Percentiles rank a stretch among this genome's conserved stretches.
phyloP scores from a whole-genome alignment of 2,329 filamentous ascomycete genomes.

The Pseudogymnoascus sp. region DNA sequence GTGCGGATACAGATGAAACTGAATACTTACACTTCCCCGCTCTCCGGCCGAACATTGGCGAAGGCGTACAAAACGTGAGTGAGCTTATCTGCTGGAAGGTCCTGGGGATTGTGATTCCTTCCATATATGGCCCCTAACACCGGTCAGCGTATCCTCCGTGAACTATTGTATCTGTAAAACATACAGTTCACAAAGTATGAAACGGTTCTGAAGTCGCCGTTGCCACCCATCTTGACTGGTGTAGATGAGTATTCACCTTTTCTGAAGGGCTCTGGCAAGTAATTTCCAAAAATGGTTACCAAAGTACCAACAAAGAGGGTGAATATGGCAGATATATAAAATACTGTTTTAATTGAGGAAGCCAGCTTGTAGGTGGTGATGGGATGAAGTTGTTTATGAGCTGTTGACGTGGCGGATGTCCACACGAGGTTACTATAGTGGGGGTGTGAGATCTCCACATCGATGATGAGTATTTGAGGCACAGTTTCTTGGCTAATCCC shows the following conservation, averaged over 20 bases:
- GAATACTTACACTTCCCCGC: conserved; percentile 61
- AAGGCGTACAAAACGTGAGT: conserved; percentile 90
- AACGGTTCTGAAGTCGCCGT: conserved; percentile 53
- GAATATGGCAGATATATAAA: conserved; percentile 18
- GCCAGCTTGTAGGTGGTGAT: conserved; percentile 20
- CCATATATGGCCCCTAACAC: conserved; percentile 67
- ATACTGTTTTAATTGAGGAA: conserved; percentile 13
- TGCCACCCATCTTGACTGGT: conserved; percentile 23
- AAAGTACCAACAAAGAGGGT: conserved; percentile 17
- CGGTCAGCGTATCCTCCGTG: conserved; percentile 14
- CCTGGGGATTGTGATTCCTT: conserved; percentile 75
- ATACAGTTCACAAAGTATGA: conserved; percentile 69
- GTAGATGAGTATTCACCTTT: not conserved
- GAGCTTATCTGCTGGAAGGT: conserved; percentile 70
- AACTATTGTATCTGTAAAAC: not conserved
- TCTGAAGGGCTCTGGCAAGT: not conserved
- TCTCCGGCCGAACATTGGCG: conserved; percentile 72
- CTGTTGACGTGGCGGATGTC: conserved; percentile 4
- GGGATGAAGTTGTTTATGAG: conserved; percentile 5
- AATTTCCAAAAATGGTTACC: conserved; percentile 13
- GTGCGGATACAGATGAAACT: not conserved
- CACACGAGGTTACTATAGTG: conserved; percentile 2
- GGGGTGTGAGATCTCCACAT: conserved; percentile 8
- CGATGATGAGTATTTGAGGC: conserved; percentile 6
- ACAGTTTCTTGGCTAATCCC: not conserved